Conservation (phyloP, 192 early-diverging fungal species). For the Coemansia sp. region DNA sequence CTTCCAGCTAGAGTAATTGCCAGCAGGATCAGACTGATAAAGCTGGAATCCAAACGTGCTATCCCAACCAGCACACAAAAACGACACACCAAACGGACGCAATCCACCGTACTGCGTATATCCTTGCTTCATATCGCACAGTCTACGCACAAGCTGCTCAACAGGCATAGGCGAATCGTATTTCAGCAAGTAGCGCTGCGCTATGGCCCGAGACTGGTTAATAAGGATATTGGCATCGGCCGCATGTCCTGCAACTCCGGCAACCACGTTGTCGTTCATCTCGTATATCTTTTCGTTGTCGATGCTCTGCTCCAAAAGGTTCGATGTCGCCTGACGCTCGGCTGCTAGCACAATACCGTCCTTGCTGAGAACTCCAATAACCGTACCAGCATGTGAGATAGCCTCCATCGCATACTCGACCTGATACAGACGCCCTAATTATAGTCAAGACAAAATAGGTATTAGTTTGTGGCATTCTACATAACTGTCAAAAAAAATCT, state of each 20-base stretch:
- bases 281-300: slow-evolving; percentile 96
- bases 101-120: slow-evolving; percentile 98
- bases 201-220: slow-evolving; percentile 82
- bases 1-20: slow-evolving; percentile 99
- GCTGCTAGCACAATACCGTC: slow-evolving; percentile 98
- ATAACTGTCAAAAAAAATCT: not conserved
- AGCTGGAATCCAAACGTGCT: slow-evolving; percentile 91
- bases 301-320: slow-evolving; percentile 85
- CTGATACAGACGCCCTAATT: slow-evolving; percentile 93
- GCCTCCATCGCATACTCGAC: slow-evolving; percentile 99
- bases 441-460: not conserved
- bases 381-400: slow-evolving; percentile 95
- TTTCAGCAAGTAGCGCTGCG: slow-evolving; percentile 84
- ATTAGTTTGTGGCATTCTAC: not conserved
- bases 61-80: slow-evolving; percentile 96
- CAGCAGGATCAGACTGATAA: slow-evolving; percentile 97
- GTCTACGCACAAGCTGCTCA: slow-evolving; percentile 92
- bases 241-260: slow-evolving; percentile 96
- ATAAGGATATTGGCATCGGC: slow-evolving; percentile 97
- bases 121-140: slow-evolving; percentile 98
- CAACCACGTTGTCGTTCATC: slow-evolving; percentile 90
- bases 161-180: slow-evolving; percentile 94
- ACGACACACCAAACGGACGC: slow-evolving; percentile 98
- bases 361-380: slow-evolving; percentile 87
- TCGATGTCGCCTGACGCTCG: slow-evolving; percentile 93